phyloP scores from a whole-genome alignment of 1,284 basidiomycete species.

The Agroathelia rolfsii region DNA sequence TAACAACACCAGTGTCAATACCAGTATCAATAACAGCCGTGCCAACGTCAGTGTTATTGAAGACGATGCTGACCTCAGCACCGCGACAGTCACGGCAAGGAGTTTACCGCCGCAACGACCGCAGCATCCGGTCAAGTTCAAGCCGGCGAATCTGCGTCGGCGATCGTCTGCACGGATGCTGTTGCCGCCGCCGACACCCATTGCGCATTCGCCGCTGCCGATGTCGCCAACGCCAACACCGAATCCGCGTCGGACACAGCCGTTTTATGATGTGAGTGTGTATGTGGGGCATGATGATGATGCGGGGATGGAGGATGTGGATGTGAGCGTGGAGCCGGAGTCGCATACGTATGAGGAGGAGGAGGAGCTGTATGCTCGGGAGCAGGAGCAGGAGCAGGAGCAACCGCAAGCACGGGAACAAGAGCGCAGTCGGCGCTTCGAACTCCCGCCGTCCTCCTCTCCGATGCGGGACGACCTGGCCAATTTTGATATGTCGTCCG shows the following conservation, averaged over 20 bases:
- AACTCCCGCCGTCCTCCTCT: too few species aligned
- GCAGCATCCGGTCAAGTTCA: too few species aligned
- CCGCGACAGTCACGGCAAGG: too few species aligned
- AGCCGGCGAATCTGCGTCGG: too few species aligned
- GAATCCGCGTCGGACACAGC: conserved; percentile 5
- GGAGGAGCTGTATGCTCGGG: not conserved
- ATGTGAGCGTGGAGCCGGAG: conserved; percentile 9
- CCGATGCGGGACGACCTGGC: not conserved
- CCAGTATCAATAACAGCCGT: too few species aligned
- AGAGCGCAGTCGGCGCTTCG: too few species aligned
- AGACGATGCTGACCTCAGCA: too few species aligned
- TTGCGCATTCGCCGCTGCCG: conserved; percentile 3
- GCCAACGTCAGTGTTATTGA: too few species aligned
- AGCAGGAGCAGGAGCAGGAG: not conserved
- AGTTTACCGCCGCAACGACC: too few species aligned
- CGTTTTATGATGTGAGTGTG: conserved; percentile 10
- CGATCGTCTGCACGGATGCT: too few species aligned
- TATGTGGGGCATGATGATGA: conserved; percentile 10
- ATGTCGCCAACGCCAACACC: conserved; percentile 8
- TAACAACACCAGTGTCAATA: too few species aligned
- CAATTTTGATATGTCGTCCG: not conserved
- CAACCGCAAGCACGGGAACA: conserved; percentile 1
- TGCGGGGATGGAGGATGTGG: conserved; percentile 9
- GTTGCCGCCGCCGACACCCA: not conserved
- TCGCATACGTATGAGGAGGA: not conserved